Conservation (phyloP, 768 basidiomycete species). For the Leccinum longicurvipes region DNA sequence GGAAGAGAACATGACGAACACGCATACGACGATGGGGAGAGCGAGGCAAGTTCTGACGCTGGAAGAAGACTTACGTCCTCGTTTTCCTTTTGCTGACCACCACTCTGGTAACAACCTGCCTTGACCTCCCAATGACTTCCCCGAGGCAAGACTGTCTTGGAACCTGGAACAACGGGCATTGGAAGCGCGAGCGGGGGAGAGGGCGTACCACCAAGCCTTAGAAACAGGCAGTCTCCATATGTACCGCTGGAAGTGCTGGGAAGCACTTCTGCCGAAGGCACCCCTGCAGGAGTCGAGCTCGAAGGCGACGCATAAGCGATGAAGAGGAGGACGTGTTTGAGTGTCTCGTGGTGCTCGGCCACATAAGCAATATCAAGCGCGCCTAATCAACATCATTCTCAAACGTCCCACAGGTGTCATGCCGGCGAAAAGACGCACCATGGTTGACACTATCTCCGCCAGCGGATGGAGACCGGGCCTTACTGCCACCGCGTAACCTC, state of each 20-base stretch:
- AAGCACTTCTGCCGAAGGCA: conserved; percentile 59
- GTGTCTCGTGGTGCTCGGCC: conserved; percentile 82
- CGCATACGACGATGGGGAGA: conserved; percentile 62
- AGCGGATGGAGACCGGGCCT: conserved; percentile 16
- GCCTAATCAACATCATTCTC: conserved; percentile 8
- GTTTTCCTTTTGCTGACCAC: conserved; percentile 12
- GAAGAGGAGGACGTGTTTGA: conserved; percentile 76
- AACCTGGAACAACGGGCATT: conserved; percentile 54
- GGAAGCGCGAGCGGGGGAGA: conserved; percentile 60
- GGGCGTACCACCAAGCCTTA: conserved; percentile 55
- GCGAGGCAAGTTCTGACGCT: conserved; percentile 56
- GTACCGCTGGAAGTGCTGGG: conserved; percentile 40
- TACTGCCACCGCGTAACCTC: conserved; percentile 21
- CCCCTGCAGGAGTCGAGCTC: conserved; percentile 38
- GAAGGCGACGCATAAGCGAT: conserved; percentile 37
- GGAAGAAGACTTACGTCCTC: conserved; percentile 54
- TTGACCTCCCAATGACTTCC: conserved; percentile 72
- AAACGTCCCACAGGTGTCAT: background rate
- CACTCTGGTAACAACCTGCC: conserved; percentile 38
- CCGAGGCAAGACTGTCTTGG: conserved; percentile 54
- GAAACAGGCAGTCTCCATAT: conserved; percentile 53
- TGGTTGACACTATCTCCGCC: conserved; percentile 7
- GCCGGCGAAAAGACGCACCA: conserved; percentile 13
- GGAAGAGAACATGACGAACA: conserved; percentile 81
- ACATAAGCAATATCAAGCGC: conserved; percentile 48